Base-by-base conservation (phyloP, 768 basidiomycete species). In the Tylopilus subfusipes region DNA sequence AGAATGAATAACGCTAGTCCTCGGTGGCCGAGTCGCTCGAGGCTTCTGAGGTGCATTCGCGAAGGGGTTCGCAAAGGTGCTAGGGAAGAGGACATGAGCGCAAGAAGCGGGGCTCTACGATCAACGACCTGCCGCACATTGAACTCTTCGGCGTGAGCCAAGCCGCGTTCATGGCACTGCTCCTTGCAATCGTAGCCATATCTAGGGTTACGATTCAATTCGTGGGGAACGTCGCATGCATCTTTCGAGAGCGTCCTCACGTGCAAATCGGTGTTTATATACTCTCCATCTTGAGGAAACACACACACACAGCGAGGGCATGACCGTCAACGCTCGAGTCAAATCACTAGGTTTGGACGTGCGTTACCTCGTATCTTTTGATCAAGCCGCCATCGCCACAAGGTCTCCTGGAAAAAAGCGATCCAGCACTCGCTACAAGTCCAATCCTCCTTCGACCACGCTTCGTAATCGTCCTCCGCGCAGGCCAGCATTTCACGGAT, bases 371-470 rank as follows among this genome's bases (percentile, higher is more conserved):
- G 24, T 13, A 5, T 4, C 47, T 46, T 56, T n/a, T 50, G 27
- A 11, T 0, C 13, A 5, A 50, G 54, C 11, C 47, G 38, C 44
- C 44, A 57, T 25, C 38, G 54, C 48, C 38, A 56, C 5, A 50
- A 5, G 39, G 56, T 56, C 24, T 57, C 45, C 2, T 2, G 0
- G 16, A 57, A 9, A 27, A 55, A 45, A 12, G 2, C 0, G 2
- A 1, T 5, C 54, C 48, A 50, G 12, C 56, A 57, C 0, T 1
- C 0, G 0, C 1, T 0, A 18, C 53, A 57, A 5, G 7, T 16
- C 54, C 48, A 56, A 14, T 50, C 38, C 4, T 47, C 16, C 13
- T 31, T 46, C 4, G 56, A 46, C 56, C 54, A 56, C n/a, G 27
- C 0, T 5, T 22, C 21, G 16, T 50, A 57, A 8, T 27, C 31